A percentile compares a stretch with the other conserved stretches of the same genome.
phyloP scores from a whole-genome alignment of 495 filamentous ascomycete species.

The Aspergillus leporis region DNA sequence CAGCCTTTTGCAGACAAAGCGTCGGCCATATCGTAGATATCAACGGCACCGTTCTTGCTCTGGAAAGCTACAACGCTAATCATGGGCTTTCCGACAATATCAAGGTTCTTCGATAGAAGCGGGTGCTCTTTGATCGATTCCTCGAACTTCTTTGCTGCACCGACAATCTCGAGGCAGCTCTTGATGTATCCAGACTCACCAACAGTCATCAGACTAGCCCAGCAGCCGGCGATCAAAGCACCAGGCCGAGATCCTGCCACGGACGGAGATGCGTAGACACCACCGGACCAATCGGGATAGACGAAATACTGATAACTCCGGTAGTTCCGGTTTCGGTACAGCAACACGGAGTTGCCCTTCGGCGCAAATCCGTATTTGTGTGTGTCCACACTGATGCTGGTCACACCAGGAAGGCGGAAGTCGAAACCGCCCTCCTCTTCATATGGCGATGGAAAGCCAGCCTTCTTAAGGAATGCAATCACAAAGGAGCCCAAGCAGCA shows the following conservation, averaged over 20 bases:
- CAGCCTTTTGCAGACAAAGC: slow-evolving; percentile 80
- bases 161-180: slow-evolving; percentile 84
- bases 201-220: slow-evolving; percentile 83
- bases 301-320: slow-evolving; percentile 94
- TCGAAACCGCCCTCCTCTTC: slow-evolving; percentile 79
- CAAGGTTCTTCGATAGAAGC: slow-evolving; percentile 66
- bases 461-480: slow-evolving; percentile 84
- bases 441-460: slow-evolving; percentile 69
- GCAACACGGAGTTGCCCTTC: slow-evolving; percentile 88
- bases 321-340: slow-evolving; percentile 80
- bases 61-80: slow-evolving; percentile 90
- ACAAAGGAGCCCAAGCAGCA: slow-evolving; percentile 97
- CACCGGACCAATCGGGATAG: slow-evolving; percentile 90
- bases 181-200: slow-evolving; percentile 89
- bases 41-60: slow-evolving; percentile 63
- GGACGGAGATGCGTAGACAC: slow-evolving; percentile 89
- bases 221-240: slow-evolving; percentile 90
- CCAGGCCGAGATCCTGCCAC: slow-evolving; percentile 91
- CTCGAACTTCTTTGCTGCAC: slow-evolving; percentile 81
- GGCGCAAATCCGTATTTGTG: slow-evolving; percentile 99
- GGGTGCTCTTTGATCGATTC: slow-evolving; percentile 67
- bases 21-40: slow-evolving; percentile 88
- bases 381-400: slow-evolving; percentile 92
- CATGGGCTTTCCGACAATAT: slow-evolving; percentile 79
- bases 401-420: slow-evolving; percentile 91